Conservation (phyloP, 192 early-diverging fungal species). For the Coemansia sp. region DNA sequence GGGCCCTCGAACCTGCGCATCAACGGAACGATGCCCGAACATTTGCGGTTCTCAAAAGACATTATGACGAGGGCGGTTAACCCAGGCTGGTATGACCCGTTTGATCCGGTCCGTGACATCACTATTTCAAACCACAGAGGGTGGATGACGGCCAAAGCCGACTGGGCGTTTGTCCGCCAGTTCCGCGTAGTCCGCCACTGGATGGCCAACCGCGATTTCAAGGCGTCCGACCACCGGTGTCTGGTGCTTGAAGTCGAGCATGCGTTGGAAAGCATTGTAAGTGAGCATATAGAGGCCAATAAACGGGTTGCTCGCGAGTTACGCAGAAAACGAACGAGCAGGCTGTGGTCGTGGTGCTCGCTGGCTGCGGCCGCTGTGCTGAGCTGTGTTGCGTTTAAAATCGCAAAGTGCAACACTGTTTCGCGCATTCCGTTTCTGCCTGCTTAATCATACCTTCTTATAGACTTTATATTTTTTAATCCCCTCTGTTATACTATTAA, state of each 20-base stretch:
- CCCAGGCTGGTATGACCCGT: constrained; percentile 77
- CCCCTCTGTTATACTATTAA: too few relatives aligned
- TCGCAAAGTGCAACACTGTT: constrained; percentile 15
- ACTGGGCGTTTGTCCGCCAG: constrained; percentile 68
- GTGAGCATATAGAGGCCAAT: constrained; percentile 26
- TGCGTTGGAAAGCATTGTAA: constrained; percentile 31
- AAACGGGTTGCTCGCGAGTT: constrained; percentile 26
- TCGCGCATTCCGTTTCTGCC: constrained; percentile 1
- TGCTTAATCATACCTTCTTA: not conserved
- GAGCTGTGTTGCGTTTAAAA: constrained; percentile 26
- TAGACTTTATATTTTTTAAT: not conserved
- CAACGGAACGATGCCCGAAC: constrained; percentile 14
- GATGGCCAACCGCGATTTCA: constrained; percentile 67
- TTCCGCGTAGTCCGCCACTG: constrained; percentile 52
- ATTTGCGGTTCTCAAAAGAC: constrained; percentile 26
- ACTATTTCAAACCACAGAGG: constrained; percentile 69
- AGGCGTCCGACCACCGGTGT: constrained; percentile 70
- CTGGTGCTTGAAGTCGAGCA: constrained; percentile 59
- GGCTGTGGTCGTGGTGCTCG: constrained; percentile 42
- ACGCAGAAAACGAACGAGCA: constrained; percentile 14
- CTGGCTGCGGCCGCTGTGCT: constrained; percentile 24
- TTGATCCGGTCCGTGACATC: constrained; percentile 58
- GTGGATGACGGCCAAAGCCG: constrained; percentile 68
- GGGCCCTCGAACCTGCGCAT: constrained; percentile 30
- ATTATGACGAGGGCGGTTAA: constrained; percentile 60